phyloP scores from a whole-genome alignment of 331 rosid species.

The Phaseolus coccineus region DNA sequence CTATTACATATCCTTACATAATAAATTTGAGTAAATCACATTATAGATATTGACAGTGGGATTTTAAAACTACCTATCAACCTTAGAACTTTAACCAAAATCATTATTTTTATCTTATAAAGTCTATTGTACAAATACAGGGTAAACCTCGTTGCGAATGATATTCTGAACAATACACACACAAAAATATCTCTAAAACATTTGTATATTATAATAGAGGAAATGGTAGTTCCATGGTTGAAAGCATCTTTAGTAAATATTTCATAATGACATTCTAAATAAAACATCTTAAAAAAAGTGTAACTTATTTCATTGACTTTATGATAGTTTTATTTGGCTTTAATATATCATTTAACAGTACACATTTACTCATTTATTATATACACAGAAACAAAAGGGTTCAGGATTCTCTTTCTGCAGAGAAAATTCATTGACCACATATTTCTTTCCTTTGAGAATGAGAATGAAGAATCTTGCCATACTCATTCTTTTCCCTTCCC shows the following conservation, averaged over 20 bases:
- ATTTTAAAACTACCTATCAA: background rate
- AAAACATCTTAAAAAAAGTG: background rate
- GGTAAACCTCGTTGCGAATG: background rate
- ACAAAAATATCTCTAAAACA: background rate
- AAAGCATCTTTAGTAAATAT: background rate
- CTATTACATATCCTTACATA: background rate
- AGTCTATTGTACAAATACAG: background rate
- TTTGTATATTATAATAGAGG: background rate
- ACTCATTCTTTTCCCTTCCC: background rate
- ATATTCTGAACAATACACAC: background rate
- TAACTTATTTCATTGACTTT: background rate
- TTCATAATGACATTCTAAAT: no score
- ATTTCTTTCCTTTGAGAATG: slow-evolving; percentile 39
- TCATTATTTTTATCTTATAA: background rate
- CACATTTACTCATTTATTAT: background rate
- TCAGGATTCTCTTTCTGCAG: slow-evolving; percentile 46
- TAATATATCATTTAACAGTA: background rate
- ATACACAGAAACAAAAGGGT: background rate
- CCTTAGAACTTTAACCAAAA: slow-evolving; percentile 1
- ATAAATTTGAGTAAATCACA: background rate
- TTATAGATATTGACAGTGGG: background rate
- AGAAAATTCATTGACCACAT: slow-evolving; percentile 45
- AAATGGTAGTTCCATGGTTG: background rate
- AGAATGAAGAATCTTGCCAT: slow-evolving; percentile 46
- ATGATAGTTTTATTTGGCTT: background rate